phyloP scores from a whole-genome alignment of 164 flowering plant genomes.

The Chimonanthus praecox region DNA sequence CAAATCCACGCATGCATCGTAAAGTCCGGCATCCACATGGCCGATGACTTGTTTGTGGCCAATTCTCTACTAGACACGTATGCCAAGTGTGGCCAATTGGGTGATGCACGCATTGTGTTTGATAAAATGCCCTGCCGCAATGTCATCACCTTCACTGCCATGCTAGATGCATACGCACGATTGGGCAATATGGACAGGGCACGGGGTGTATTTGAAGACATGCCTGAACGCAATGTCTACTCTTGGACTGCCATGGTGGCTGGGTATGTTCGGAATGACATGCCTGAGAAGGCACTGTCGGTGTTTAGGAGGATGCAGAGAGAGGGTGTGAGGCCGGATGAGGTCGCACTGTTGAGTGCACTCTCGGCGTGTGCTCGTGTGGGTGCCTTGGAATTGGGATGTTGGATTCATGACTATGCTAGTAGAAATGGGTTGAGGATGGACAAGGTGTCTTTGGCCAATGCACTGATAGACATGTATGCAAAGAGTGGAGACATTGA shows the following conservation, averaged over 20 bases:
- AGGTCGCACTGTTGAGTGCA: conserved; percentile 47
- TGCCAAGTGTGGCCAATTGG: conserved; percentile 58
- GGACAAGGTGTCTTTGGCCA: conserved; percentile 13
- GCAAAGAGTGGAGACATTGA: conserved; percentile 38
- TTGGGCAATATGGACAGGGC: conserved; percentile 58
- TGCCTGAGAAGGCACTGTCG: conserved; percentile 36
- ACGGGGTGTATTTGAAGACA: conserved; percentile 54
- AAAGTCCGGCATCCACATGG: conserved; percentile 43
- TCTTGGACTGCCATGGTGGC: conserved; percentile 75
- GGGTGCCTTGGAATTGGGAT: conserved; percentile 29
- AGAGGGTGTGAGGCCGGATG: conserved; percentile 30
- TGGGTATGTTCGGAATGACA: conserved; percentile 55
- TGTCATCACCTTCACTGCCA: conserved; percentile 68
- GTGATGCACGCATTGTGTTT: conserved; percentile 40
- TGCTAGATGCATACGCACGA: conserved; percentile 71
- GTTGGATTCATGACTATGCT: conserved; percentile 56
- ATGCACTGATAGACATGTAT: conserved; percentile 72
- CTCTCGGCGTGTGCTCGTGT: conserved; percentile 63
- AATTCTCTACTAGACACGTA: conserved; percentile 67
- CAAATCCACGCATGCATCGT: conserved; percentile 59
- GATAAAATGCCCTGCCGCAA: conserved; percentile 34
- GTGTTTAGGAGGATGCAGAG: conserved; percentile 59
- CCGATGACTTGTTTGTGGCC: conserved; percentile 49
- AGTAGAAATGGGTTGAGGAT: conserved; percentile 52
- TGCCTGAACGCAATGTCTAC: conserved; percentile 56